A percentile compares a stretch with the other conserved stretches of the same genome.
These are phyloP conservation scores for Moesziomyces sp. DNA, from an alignment of 1,284 basidiomycete species.

Conservation along the genomic window DNA sequence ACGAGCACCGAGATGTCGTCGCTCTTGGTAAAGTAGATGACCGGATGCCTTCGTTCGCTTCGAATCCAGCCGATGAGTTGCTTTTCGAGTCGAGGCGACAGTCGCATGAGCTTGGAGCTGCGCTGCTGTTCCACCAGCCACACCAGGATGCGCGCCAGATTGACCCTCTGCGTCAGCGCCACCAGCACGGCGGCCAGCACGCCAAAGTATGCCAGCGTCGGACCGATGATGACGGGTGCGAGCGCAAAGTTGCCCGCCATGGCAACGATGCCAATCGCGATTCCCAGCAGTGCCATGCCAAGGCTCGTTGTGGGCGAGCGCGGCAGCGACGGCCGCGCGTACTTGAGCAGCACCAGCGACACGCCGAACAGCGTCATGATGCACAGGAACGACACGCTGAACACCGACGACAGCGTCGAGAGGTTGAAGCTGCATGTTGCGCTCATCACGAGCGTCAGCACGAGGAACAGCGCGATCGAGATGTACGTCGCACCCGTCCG, in stretches of 20 bases:
- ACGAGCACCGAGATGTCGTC: constrained; percentile 73
- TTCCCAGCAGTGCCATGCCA: constrained; percentile 69
- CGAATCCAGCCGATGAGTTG: constrained; percentile 71
- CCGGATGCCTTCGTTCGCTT: constrained; percentile 72
- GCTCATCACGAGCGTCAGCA: constrained; percentile 73
- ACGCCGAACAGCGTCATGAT: constrained; percentile 77
- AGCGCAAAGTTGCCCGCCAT: constrained; percentile 50
- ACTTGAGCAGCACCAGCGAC: constrained; percentile 74
- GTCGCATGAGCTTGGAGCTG: constrained; percentile 11
- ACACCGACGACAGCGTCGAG: constrained; percentile 48
- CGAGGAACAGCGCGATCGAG: constrained; percentile 72
- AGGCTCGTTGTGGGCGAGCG: constrained; percentile 70
- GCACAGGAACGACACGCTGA: constrained; percentile 73
- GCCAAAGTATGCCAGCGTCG: constrained; percentile 61
- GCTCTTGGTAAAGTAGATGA: constrained; percentile 65
- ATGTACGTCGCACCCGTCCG: constrained; percentile 73
- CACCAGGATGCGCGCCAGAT: constrained; percentile 72
- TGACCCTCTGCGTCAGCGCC: constrained; percentile 72
- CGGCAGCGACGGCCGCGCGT: constrained; percentile 75
- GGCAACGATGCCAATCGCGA: constrained; percentile 76
- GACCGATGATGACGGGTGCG: constrained; percentile 74
- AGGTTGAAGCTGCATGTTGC: constrained; percentile 74
- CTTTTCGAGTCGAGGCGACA: constrained; percentile 67
- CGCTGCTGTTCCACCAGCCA: constrained; percentile 76
- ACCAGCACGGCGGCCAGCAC: constrained; percentile 71